Evolutionary conservation across 495 filamentous ascomycete species (phyloP), one percentile per base, ranked within the genome.

Genomic region (Tuber umbilicatum): DNA sequence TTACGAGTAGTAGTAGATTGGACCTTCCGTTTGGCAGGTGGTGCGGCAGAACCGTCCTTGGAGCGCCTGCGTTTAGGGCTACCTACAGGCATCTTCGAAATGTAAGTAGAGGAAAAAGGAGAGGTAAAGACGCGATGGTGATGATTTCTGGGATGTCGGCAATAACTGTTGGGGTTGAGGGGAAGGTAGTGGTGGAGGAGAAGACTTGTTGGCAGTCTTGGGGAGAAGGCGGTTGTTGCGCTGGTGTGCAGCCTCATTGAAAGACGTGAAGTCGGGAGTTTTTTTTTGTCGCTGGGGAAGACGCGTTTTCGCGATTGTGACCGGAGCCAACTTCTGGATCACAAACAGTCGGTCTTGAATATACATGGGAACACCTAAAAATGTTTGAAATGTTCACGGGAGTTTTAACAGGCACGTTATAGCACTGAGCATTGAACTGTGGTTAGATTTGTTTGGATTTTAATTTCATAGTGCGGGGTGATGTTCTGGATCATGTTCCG

Each of bases 31-130:
- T 79, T 79, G 23, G 69, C n/a, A 37, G 73, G 42, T 9, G 69
- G 23, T 14, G 64, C 47, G 9, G 40, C 19, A 37, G 60, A n/a
- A 35, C 70, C 71, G 27, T 39, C 37, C 31, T 35, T 40, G 23
- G 71, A 39, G 27, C 69, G 60, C 67, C 78, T 78, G n/a, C 77
- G 77, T 68, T 79, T 79, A 35, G 37, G 47, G n/a, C 47, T 27
- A 12, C 38, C 14, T 19, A 73, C 71, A 19, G 77, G 72, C 77
- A 79, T 79, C 42, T 9, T 79, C 38, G 38, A 39, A 19, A 38
- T n/a, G 69, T 21, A 40, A 39, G 35, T 21, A 35, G 45, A 43
- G 31, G 41, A 3, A 27, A 70, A 69, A 9, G 14, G 35, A 12
- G 31, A 35, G 14, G 42, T 55, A 38, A 42, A 60, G 55, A 64